phyloP scores from a whole-genome alignment of 441 rosid species.

The Gossypium davidsonii region DNA sequence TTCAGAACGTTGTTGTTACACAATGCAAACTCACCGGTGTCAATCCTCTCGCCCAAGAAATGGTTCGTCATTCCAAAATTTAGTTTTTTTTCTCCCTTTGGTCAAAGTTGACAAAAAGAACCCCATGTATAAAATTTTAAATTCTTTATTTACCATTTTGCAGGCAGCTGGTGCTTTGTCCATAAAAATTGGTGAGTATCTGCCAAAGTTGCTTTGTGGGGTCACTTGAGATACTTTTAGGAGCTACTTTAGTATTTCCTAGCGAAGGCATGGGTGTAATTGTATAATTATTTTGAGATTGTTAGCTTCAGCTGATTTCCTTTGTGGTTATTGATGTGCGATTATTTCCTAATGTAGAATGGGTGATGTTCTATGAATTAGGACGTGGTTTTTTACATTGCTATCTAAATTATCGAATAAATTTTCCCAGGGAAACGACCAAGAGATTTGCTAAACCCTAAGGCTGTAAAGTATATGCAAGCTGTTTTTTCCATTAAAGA shows the following conservation, averaged over 20 bases:
- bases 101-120: neutral
- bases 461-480: conserved; percentile 92
- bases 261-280: neutral
- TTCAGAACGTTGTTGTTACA: conserved; percentile 64
- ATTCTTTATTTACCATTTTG: conserved; percentile 12
- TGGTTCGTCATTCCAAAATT: conserved; percentile 44
- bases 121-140: neutral
- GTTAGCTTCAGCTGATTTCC: neutral
- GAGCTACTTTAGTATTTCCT: neutral
- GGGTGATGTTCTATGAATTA: neutral
- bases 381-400: conserved; percentile 19
- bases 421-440: conserved; percentile 81
- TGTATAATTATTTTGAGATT: neutral
- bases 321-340: neutral
- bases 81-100: neutral
- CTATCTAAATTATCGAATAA: conserved; percentile 16
- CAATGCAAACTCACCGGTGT: conserved; percentile 97
- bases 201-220: neutral
- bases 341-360: neutral
- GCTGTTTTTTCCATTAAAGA: conserved; percentile 85
- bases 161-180: conserved; percentile 97
- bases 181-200: conserved; percentile 82
- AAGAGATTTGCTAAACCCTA: conserved; percentile 89
- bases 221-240: neutral
- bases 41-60: conserved; percentile 97